These are phyloP conservation scores for Hypomyces perniciosus DNA, from an alignment of 2,329 filamentous ascomycete species.

Conservation along the genomic window DNA sequence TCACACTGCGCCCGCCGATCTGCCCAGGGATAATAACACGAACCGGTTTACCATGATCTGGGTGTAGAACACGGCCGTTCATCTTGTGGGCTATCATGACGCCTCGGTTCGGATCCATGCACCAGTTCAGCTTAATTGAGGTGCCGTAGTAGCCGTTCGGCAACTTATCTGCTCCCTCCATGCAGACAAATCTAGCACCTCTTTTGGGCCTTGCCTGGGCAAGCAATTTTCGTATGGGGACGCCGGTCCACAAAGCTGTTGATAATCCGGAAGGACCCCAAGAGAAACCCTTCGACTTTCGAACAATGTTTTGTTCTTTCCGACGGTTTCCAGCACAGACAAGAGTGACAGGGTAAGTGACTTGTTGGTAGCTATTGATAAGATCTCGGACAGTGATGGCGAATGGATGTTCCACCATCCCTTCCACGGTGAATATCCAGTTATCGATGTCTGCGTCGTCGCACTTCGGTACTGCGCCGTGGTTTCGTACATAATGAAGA, in stretches of 20 bases:
- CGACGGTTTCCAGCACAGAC: slow-evolving; percentile 88
- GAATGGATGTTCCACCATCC: slow-evolving; percentile 72
- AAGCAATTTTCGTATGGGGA: slow-evolving; percentile 67
- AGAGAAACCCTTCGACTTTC: slow-evolving; percentile 89
- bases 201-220: slow-evolving; percentile 60
- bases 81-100: slow-evolving; percentile 86
- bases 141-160: slow-evolving; percentile 89
- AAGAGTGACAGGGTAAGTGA: slow-evolving; percentile 80
- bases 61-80: slow-evolving; percentile 75
- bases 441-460: slow-evolving; percentile 64
- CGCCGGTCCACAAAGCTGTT: slow-evolving; percentile 82
- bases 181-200: slow-evolving; percentile 75
- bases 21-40: slow-evolving; percentile 82
- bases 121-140: slow-evolving; percentile 83
- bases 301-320: slow-evolving; percentile 87
- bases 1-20: slow-evolving; percentile 87
- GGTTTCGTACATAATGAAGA: slow-evolving; percentile 87
- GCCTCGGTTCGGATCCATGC: slow-evolving; percentile 72
- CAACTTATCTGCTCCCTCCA: slow-evolving; percentile 83
- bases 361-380: slow-evolving; percentile 67
- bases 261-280: slow-evolving; percentile 87
- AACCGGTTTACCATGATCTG: slow-evolving; percentile 82
- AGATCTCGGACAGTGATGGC: slow-evolving; percentile 67
- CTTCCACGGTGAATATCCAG: slow-evolving; percentile 81
- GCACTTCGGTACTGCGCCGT: slow-evolving; percentile 75